Evolutionary conservation across 1,139 yeast genomes (phyloP).

Genomic region (Yamadazyma songkhlaensis): DNA sequence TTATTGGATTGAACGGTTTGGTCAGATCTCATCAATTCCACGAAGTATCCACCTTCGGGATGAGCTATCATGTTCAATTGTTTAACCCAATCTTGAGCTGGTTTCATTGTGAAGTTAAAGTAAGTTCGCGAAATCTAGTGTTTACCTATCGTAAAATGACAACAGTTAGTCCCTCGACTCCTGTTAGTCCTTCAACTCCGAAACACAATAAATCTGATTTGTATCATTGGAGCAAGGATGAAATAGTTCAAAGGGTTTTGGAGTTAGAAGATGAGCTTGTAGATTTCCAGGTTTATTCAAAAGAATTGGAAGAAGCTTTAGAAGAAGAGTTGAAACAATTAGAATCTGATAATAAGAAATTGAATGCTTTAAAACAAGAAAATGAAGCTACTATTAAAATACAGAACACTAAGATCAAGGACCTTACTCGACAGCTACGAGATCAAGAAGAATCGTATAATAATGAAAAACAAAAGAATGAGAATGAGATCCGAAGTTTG

Average conservation of each 20-base stretch:
- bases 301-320: conserved; percentile 42
- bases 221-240: conserved; percentile 22
- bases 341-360: conserved; percentile 24
- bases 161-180: conserved; percentile 1
- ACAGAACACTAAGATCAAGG: conserved; percentile 7
- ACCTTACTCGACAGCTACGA: conserved; percentile 16
- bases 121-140: background rate
- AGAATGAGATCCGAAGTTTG: conserved; percentile 20
- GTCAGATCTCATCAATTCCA: conserved; percentile 13
- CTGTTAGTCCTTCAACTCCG: conserved; percentile 2
- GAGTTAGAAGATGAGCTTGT: conserved; percentile 36
- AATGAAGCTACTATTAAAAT: conserved; percentile 6
- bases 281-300: conserved; percentile 44
- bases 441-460: conserved; percentile 18
- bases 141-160: background rate
- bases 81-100: conserved; percentile 15
- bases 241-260: conserved; percentile 26
- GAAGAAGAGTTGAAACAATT: conserved; percentile 40
- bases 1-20: conserved; percentile 14
- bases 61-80: conserved; percentile 14
- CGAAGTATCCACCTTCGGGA: conserved; percentile 20
- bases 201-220: conserved; percentile 10
- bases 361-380: conserved; percentile 12
- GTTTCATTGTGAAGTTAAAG: conserved; percentile 10
- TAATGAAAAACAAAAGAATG: conserved; percentile 18